Evolutionary conservation across 441 rosid species (phyloP), one percentile per base, ranked within the genome.

Genomic region (Erysimum pusillum): DNA sequence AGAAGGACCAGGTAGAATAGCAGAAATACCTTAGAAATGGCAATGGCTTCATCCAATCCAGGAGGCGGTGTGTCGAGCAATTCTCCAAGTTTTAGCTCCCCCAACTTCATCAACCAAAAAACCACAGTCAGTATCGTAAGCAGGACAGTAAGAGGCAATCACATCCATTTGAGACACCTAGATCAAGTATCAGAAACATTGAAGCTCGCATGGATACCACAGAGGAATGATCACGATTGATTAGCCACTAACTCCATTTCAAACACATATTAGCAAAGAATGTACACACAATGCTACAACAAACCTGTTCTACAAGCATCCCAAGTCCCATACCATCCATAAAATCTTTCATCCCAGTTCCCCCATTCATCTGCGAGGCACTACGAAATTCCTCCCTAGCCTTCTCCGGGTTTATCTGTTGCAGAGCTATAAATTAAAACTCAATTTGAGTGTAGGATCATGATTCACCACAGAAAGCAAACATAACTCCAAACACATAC

Each of bases 271-370:
- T 10, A 57, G 46, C 7, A 14, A 28, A 20, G 35, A 46, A 28
- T 20, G 39, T 71, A 25, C 67, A 69, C 7, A 9, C 6, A 49
- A 44, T 9, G 41, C 41, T 41, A 59, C 22, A 58, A 54, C 45
- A 61, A 74, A 92, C 99, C 96, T 94, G 97, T 62, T 91, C 96
- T n/a, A 76, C 92, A 36, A 94, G 85, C 91, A 92, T 82, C 15
- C 97, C 99, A n/a, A 92, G 96, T 60, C 99, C 99, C 97, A 94
- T 88, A 53, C 96, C 97, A 78, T 92, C 97, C 97, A 94, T 92
- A 68, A 94, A 87, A 84, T 92, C 95, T 80, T 94, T 89, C 18
- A 94, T 76, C 28, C 96, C 98, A 13, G 88, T 85, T 73, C 93
- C 98, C 68, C 89, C 97, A 82, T 79, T 77, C 67, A 73, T 85